Base-by-base conservation (phyloP, 139 green algal species). In the Cymbomonas tetramitiformis region DNA sequence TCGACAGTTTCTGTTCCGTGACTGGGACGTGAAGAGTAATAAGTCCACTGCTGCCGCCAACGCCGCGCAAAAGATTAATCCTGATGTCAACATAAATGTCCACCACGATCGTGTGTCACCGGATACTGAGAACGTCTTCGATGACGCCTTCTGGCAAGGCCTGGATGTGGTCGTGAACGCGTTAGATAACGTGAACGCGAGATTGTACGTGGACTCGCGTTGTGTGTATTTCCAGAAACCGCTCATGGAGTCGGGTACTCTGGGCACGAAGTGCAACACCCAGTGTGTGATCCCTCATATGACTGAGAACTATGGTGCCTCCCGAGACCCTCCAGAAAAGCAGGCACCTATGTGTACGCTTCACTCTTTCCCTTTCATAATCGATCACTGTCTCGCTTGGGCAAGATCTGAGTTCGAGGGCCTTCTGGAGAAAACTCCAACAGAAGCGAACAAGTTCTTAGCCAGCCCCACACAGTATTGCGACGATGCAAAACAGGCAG, bases 321-420 rank as follows among this genome's bases (percentile, higher is more conserved):
- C 67, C 23, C 61, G 88, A 8, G 88, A 95, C 63, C 86, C 86
- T 1, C 86, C 86, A 0, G 87, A 95, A 71, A 93, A 90, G 75
- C 79, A 94, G 71, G 88, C 91, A 7, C 91, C 91, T 32, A 98
- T 98, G 91, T 98, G 91, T 77, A 98, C 91, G 0, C 56, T 98
- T 47, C 91, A 98, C 81, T 93, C 79, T 55, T 98, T 98, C 82
- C 91, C 91, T 21, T 91, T 97, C 82, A 98, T 96, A 78, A 98
- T 98, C 71, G 84, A 96, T 49, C 74, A 82, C 64, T 83, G 75
- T 55, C 54, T 82, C 19, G 94, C 87, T 7, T 96, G 84, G 77
- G 88, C 88, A 8, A 65, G 82, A 23, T 85, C 71, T 26, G 88
- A 98, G 79, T 98, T 98, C 71, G 90, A 98, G 71, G 90, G 90